Evolutionary conservation across 768 basidiomycete genomes (phyloP).

Genomic region (Coprinellus micaceus): DNA sequence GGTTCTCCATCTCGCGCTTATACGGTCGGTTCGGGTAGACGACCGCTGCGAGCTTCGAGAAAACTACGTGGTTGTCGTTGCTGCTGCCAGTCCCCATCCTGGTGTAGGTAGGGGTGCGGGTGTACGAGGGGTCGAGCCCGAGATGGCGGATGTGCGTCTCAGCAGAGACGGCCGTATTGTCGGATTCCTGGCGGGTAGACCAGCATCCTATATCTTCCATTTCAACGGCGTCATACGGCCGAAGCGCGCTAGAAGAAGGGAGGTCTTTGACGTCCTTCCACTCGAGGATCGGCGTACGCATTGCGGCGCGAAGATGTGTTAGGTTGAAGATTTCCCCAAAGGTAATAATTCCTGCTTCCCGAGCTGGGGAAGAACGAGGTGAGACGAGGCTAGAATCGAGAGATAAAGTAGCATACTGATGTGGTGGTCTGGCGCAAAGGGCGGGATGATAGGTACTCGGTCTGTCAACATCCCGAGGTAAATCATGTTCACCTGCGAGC

Average conservation of each 20-base stretch:
- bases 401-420: background rate
- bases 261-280: constrained; percentile 6
- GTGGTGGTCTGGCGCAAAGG: constrained; percentile 6
- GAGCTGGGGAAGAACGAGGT: background rate
- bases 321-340: constrained; percentile 14
- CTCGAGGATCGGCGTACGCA: constrained; percentile 7
- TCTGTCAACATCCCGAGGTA: background rate
- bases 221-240: background rate
- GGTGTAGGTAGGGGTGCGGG: background rate
- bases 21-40: constrained; percentile 1
- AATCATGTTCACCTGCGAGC: background rate
- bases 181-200: constrained; percentile 2
- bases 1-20: background rate
- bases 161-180: background rate
- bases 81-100: background rate
- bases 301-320: constrained; percentile 1
- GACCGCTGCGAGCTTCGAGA: constrained; percentile 4
- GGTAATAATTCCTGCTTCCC: constrained; percentile 6
- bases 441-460: constrained; percentile 1
- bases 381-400: background rate
- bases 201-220: constrained; percentile 10
- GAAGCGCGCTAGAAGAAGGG: background rate
- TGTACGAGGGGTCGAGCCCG: constrained; percentile 8
- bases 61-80: constrained; percentile 5
- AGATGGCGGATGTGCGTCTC: background rate